phyloP scores from a whole-genome alignment of 2,329 filamentous ascomycete genomes.

The Arthrobotrys pseudoclavata region DNA sequence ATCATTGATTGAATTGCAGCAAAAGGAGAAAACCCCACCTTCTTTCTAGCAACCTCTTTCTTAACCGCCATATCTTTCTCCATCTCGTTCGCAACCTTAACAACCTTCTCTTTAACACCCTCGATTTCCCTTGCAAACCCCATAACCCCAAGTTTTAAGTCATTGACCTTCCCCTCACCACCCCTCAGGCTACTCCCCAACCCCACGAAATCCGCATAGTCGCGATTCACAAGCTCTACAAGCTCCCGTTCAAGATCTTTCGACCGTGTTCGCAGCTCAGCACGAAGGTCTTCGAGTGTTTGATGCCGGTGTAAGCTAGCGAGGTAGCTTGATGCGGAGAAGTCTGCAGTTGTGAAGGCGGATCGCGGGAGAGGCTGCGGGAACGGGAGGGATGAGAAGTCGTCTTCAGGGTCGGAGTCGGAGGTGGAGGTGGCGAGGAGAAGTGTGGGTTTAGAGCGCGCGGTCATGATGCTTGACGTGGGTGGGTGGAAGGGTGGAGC shows the following conservation, averaged over 20 bases:
- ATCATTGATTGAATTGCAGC: background rate
- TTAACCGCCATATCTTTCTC: conserved; percentile 76
- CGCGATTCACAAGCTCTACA: conserved; percentile 92
- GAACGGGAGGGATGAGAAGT: conserved; percentile 84
- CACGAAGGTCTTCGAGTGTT: conserved; percentile 90
- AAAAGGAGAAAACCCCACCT: conserved; percentile 65
- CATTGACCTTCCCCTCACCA: conserved; percentile 91
- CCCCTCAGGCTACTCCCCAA: conserved; percentile 85
- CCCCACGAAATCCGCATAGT: conserved; percentile 91
- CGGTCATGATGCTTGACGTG: conserved; percentile 20
- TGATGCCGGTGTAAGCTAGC: conserved; percentile 90
- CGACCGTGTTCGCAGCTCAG: conserved; percentile 85
- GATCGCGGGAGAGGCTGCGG: conserved; percentile 84
- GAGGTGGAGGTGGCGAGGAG: conserved; percentile 29
- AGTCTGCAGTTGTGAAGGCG: conserved; percentile 79
- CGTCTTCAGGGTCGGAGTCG: conserved; percentile 62
- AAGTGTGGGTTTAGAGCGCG: conserved; percentile 30
- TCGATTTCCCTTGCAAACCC: conserved; percentile 87
- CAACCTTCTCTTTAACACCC: conserved; percentile 77
- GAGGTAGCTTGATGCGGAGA: conserved; percentile 86
- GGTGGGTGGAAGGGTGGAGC: background rate
- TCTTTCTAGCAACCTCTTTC: conserved; percentile 75
- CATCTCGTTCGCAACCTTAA: conserved; percentile 75
- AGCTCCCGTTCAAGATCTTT: conserved; percentile 86
- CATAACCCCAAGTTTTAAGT: conserved; percentile 86